A percentile compares a stretch with the other conserved stretches of the same genome.
Conservation (phyloP, 1,284 basidiomycete genomes). For the Ganoderma sinense region DNA sequence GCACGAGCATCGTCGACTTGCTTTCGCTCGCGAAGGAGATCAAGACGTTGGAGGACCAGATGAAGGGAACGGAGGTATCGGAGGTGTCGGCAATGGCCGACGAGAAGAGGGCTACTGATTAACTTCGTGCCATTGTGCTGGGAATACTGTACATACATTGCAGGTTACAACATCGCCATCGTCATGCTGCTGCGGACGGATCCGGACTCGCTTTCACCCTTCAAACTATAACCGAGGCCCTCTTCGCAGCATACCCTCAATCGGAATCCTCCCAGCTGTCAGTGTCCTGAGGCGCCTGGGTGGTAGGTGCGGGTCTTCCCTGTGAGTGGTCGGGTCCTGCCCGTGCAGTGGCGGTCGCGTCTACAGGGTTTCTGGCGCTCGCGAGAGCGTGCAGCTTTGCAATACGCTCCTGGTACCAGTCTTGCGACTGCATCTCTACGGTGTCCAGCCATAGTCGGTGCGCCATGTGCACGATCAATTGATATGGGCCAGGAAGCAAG, state of each 20-base stretch:
- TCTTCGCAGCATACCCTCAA: background rate
- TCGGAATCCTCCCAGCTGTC: conserved; percentile 6
- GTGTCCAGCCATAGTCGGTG: conserved; percentile 30
- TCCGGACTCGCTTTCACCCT: background rate
- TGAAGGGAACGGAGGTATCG: background rate
- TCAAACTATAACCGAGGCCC: background rate
- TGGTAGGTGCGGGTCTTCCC: background rate
- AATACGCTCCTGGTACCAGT: conserved; percentile 1
- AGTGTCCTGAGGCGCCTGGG: background rate
- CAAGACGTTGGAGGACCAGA: conserved; percentile 11
- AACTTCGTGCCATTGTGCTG: background rate
- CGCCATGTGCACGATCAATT: conserved; percentile 22
- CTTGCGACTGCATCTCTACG: background rate
- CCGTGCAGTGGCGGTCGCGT: background rate
- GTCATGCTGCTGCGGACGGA: too few species aligned
- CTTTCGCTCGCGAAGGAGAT: conserved; percentile 33
- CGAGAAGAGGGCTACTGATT: background rate
- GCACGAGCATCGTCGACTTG: conserved; percentile 30
- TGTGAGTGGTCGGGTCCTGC: background rate
- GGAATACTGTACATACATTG: background rate
- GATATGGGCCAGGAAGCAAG: conserved; percentile 27
- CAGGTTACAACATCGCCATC: background rate
- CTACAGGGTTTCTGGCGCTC: background rate
- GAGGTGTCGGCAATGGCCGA: background rate
- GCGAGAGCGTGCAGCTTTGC: background rate